A percentile compares a stretch with the other conserved stretches of the same genome.
phyloP scores from a whole-genome alignment of 768 basidiomycete species.

The Boletus bicolor region DNA sequence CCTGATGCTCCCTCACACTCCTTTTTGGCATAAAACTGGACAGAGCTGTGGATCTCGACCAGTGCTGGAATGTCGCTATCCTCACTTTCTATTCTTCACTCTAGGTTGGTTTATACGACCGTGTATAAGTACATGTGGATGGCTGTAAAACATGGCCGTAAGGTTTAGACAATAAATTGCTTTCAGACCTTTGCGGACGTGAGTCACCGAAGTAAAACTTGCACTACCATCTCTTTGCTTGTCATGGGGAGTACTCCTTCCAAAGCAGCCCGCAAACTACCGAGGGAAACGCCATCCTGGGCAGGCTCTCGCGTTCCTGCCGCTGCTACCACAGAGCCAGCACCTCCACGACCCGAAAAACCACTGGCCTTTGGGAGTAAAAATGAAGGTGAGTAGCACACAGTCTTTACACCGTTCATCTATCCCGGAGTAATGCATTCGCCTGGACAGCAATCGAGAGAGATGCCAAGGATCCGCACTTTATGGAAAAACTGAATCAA shows the following conservation, averaged over 20 bases:
- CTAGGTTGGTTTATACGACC: conserved; percentile 31
- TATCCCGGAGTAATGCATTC: background rate
- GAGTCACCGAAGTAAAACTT: background rate
- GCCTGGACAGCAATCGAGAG: conserved; percentile 48
- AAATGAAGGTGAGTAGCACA: conserved; percentile 40
- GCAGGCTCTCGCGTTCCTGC: conserved; percentile 42
- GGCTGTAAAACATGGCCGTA: conserved; percentile 38
- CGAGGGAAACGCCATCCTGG: conserved; percentile 49
- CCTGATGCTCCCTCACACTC: conserved; percentile 22
- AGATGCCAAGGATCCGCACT: conserved; percentile 71
- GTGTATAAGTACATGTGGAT: conserved; percentile 40
- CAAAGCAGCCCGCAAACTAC: conserved; percentile 55
- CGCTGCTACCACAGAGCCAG: conserved; percentile 1
- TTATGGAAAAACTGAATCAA: conserved; percentile 58
- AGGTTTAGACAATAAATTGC: conserved; percentile 32
- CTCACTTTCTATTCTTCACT: conserved; percentile 29
- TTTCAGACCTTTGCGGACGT: conserved; percentile 1
- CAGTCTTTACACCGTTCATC: background rate
- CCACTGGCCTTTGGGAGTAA: conserved; percentile 50
- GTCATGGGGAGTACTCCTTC: conserved; percentile 62
- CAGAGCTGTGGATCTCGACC: conserved; percentile 23
- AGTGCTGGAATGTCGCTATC: conserved; percentile 34
- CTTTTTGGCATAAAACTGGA: conserved; percentile 22
- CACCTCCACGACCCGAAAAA: conserved; percentile 16
- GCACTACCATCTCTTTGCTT: background rate